A percentile compares a stretch with the other conserved stretches of the same genome.
These are phyloP conservation scores for Populus nigra DNA, from an alignment of 345 rosid species.

Conservation along the genomic window DNA sequence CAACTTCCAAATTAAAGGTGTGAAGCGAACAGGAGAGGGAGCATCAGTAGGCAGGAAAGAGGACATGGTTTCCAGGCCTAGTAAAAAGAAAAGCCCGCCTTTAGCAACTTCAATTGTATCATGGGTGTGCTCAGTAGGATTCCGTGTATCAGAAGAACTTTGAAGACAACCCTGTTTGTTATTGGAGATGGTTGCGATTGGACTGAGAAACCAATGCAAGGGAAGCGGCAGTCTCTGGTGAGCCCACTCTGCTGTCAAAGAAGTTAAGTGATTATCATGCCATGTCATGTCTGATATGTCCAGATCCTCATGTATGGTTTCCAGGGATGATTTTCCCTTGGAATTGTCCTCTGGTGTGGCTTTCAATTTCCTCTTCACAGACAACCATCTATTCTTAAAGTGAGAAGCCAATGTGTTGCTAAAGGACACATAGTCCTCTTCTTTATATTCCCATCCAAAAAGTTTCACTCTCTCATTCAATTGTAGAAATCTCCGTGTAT, in stretches of 20 bases:
- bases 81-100: constrained; percentile 74
- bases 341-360: constrained; percentile 22
- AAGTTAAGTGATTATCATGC: constrained; percentile 28
- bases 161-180: constrained; percentile 33
- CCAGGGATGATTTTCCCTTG: constrained; percentile 43
- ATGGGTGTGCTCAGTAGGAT: constrained; percentile 28
- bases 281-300: constrained; percentile 42
- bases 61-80: constrained; percentile 71
- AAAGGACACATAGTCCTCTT: constrained; percentile 49
- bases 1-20: constrained; percentile 77
- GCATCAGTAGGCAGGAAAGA: constrained; percentile 30
- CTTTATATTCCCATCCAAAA: constrained; percentile 43
- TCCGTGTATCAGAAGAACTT: constrained; percentile 20
- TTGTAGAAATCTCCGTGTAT: constrained; percentile 38
- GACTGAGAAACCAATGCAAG: constrained; percentile 86
- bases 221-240: constrained; percentile 87
- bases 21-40: constrained; percentile 48
- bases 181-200: constrained; percentile 50
- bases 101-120: constrained; percentile 54
- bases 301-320: constrained; percentile 71
- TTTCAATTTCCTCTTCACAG: constrained; percentile 52
- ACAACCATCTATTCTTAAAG: constrained; percentile 67
- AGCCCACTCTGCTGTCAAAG: constrained; percentile 62
- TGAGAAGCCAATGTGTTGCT: constrained; percentile 60
- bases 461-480: constrained; percentile 30